Percentiles rank a stretch among this genome's conserved stretches.
Conservation (phyloP, 75 land plant genomes). For the Gnetum montanum region DNA sequence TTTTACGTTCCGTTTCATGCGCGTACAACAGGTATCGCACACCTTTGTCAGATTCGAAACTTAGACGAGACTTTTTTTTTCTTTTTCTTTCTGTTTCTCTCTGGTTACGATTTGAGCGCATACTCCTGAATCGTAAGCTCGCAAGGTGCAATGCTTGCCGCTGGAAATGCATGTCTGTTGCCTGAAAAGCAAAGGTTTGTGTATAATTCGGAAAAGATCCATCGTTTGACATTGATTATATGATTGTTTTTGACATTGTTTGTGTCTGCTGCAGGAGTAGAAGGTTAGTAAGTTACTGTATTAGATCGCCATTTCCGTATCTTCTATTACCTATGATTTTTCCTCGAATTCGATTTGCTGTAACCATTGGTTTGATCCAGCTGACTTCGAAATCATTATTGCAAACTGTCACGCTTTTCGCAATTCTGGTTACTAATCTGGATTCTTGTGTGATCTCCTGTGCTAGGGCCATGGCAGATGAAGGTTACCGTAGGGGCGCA, state of each 20-base stretch:
- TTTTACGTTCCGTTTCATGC: background rate
- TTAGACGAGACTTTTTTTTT: background rate
- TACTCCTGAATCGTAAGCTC: too few species aligned
- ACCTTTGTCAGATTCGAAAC: background rate
- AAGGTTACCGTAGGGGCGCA: conserved; percentile 74
- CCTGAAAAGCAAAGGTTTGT: too few species aligned
- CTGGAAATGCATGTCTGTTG: too few species aligned
- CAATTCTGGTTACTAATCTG: background rate
- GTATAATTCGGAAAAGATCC: too few species aligned
- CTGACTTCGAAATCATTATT: background rate
- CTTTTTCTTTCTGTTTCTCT: too few species aligned
- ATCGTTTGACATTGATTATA: too few species aligned
- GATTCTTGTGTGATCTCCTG: background rate
- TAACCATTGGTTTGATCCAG: background rate
- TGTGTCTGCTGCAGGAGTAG: too few species aligned
- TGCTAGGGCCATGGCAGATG: conserved; percentile 62
- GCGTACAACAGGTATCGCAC: background rate
- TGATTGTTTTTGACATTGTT: too few species aligned
- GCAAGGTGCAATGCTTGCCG: too few species aligned
- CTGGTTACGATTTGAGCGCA: too few species aligned
- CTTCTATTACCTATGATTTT: background rate
- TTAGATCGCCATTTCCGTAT: background rate
- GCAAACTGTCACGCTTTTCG: background rate
- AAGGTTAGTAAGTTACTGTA: background rate
- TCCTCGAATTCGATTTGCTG: background rate